These are phyloP conservation scores for Thelephora aurantiotincta DNA, from an alignment of 768 basidiomycete genomes.

Conservation along the genomic window DNA sequence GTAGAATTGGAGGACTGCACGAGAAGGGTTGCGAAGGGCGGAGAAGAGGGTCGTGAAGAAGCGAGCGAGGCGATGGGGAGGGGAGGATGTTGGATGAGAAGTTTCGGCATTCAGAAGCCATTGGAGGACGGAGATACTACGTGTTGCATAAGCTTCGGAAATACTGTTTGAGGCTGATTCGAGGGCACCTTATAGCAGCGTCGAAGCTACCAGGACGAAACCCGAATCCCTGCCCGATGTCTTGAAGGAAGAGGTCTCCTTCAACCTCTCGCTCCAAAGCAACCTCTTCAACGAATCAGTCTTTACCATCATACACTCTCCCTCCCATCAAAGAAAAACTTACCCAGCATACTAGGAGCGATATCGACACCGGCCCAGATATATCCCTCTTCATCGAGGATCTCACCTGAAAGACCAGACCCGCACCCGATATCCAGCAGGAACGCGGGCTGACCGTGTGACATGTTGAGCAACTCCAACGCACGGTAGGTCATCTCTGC, in stretches of 20 bases:
- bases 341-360: slow-evolving; percentile 93
- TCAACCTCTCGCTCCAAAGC: slow-evolving; percentile 92
- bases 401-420: slow-evolving; percentile 92
- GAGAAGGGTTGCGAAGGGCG: slow-evolving; percentile 69
- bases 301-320: neutral
- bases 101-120: slow-evolving; percentile 98
- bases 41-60: slow-evolving; percentile 94
- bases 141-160: slow-evolving; percentile 1
- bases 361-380: slow-evolving; percentile 91
- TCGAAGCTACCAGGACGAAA: slow-evolving; percentile 96
- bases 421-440: slow-evolving; percentile 96
- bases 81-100: slow-evolving; percentile 78
- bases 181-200: slow-evolving; percentile 79
- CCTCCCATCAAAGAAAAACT: slow-evolving; percentile 12
- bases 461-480: slow-evolving; percentile 77
- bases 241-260: slow-evolving; percentile 92
- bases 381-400: slow-evolving; percentile 89
- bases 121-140: slow-evolving; percentile 94
- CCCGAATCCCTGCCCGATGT: slow-evolving; percentile 96
- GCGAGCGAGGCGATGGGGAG: slow-evolving; percentile 66
- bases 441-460: slow-evolving; percentile 67
- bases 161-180: slow-evolving; percentile 1
- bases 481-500: slow-evolving; percentile 96
- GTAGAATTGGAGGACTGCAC: slow-evolving; percentile 89
- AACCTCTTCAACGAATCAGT: slow-evolving; percentile 45